phyloP scores from a whole-genome alignment of 495 filamentous ascomycete species.

The Jackrogersella minutella region DNA sequence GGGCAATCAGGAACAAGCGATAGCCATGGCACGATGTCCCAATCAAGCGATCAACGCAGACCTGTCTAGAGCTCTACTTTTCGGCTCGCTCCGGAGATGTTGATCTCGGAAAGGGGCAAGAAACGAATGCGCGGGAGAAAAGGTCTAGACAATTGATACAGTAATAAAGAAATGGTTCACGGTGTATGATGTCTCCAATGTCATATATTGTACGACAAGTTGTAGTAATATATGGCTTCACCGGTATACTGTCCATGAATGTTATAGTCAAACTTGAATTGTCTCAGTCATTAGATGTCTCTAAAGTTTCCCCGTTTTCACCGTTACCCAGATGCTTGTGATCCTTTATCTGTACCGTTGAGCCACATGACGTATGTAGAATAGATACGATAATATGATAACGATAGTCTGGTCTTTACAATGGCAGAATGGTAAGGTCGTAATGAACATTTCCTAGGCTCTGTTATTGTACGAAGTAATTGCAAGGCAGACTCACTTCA shows the following conservation, averaged over 20 bases:
- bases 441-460: neutral
- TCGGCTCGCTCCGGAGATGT: conserved; percentile 32
- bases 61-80: conserved; percentile 3
- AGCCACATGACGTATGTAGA: conserved; percentile 30
- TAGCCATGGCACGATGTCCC: conserved; percentile 16
- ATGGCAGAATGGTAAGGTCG: too few species aligned
- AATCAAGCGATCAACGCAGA: conserved; percentile 8
- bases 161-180: neutral
- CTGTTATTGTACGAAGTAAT: too few species aligned
- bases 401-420: too few species aligned
- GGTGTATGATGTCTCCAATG: neutral
- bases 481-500: neutral
- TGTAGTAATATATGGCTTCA: conserved; percentile 1
- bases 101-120: conserved; percentile 11
- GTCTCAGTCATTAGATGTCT: neutral
- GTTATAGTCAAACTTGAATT: conserved; percentile 9
- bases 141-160: conserved; percentile 4
- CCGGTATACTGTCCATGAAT: neutral
- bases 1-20: conserved; percentile 8
- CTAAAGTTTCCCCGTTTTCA: conserved; percentile 7
- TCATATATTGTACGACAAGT: neutral
- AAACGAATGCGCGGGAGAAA: neutral
- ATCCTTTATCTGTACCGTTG: conserved; percentile 25
- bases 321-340: neutral
- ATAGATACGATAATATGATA: neutral